Conservation (phyloP, 78 protist species). For the Dictyostelium intermedium region DNA sequence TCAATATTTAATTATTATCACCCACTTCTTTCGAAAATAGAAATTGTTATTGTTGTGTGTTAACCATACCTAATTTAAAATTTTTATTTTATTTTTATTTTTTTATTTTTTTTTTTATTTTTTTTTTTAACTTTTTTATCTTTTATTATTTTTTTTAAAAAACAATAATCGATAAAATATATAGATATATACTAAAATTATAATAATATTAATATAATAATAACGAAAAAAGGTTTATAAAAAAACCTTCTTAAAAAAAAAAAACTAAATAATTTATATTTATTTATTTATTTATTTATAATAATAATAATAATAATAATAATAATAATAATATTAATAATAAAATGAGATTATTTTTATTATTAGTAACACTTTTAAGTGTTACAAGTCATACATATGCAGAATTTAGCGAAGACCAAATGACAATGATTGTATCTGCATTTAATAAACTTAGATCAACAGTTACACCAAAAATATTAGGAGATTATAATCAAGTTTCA, state of each 20-base stretch:
- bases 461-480: background rate
- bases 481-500: background rate
- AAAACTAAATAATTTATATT: background rate
- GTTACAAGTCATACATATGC: background rate
- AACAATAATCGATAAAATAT: background rate
- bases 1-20: background rate
- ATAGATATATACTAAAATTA: no score
- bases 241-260: background rate
- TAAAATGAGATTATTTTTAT: background rate
- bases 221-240: background rate
- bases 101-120: background rate
- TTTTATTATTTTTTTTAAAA: background rate
- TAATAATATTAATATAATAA: background rate
- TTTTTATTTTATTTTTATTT: background rate
- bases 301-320: background rate
- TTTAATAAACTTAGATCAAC: slow-evolving; percentile 16
- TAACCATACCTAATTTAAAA: background rate
- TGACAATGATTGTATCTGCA: background rate
- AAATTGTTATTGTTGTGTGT: background rate
- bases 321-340: background rate
- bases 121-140: no score
- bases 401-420: slow-evolving; percentile 10
- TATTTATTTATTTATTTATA: background rate
- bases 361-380: background rate
- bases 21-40: background rate